A percentile compares a stretch with the other conserved stretches of the same genome.
These are phyloP conservation scores for Moringa oleifera DNA, from an alignment of 345 rosid species.

Conservation along the genomic window DNA sequence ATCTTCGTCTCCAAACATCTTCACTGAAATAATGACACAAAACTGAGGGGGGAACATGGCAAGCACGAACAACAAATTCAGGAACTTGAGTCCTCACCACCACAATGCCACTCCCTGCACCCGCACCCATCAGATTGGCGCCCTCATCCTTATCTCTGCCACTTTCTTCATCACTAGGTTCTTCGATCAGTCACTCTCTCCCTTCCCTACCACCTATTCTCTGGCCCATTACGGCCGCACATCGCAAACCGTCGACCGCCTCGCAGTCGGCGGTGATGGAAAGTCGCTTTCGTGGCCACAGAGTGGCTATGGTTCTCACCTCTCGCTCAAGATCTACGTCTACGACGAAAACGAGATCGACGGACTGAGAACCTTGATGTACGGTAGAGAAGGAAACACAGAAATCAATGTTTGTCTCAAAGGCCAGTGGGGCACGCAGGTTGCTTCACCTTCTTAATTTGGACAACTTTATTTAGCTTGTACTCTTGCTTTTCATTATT, in stretches of 20 bases:
- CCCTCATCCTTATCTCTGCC: conserved; percentile 55
- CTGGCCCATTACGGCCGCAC: conserved; percentile 10
- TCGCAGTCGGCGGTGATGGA: conserved; percentile 16
- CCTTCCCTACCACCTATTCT: conserved; percentile 24
- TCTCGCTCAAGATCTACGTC: conserved; percentile 74
- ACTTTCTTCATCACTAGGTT: conserved; percentile 85
- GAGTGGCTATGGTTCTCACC: conserved; percentile 55
- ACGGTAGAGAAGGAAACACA: conserved; percentile 63
- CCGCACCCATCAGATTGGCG: conserved; percentile 89
- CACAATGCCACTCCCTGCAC: conserved; percentile 54
- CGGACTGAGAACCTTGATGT: conserved; percentile 62
- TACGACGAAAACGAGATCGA: conserved; percentile 85
- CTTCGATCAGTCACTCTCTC: conserved; percentile 52
- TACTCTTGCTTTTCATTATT: too few relatives aligned
- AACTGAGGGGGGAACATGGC: conserved; percentile 21
- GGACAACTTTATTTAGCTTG: too few relatives aligned
- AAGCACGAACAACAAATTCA: conserved; percentile 40
- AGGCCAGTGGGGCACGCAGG: conserved; percentile 99
- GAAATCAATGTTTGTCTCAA: conserved; percentile 55
- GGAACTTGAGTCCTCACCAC: conserved; percentile 38
- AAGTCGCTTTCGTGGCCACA: conserved; percentile 50
- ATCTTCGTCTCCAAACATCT: neutral
- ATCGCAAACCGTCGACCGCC: conserved; percentile 10
- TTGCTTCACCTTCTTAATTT: too few relatives aligned
- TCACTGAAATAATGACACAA: conserved; percentile 10